Conservation (phyloP, 2,329 filamentous ascomycete genomes). For the Berkeleyomyces rouxiae region DNA sequence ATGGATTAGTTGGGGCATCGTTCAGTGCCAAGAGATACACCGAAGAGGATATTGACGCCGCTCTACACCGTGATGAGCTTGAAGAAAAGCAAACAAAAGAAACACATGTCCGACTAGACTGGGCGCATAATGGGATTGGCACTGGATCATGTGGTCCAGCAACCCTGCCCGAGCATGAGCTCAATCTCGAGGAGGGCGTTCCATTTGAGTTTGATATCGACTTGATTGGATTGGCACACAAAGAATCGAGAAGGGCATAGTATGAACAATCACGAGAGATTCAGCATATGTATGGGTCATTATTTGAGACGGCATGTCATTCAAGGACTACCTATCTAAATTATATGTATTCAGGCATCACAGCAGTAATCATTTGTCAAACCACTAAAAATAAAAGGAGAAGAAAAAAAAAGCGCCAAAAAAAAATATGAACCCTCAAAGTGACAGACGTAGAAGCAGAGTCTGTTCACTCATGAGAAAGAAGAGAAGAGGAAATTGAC, state of each 20-base stretch:
- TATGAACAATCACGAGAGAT: not conserved
- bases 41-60: conserved; percentile 34
- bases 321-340: not conserved
- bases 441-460: not conserved
- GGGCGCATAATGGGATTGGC: conserved; percentile 44
- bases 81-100: conserved; percentile 30
- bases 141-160: conserved; percentile 45
- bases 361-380: not conserved
- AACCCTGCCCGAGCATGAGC: conserved; percentile 31
- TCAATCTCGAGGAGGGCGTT: conserved; percentile 23
- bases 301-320: not conserved
- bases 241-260: not conserved
- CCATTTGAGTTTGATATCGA: conserved; percentile 23
- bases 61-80: conserved; percentile 45
- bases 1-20: conserved; percentile 29
- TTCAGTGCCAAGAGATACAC: conserved; percentile 43
- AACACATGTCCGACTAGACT: conserved; percentile 41
- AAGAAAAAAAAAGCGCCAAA: not conserved
- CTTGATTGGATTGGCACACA: not conserved
- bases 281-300: not conserved
- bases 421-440: not conserved
- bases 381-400: not conserved
- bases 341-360: not conserved
- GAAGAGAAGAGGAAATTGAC: not conserved
- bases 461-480: not conserved